These are phyloP conservation scores for Tephrocybe sp. DNA, from an alignment of 768 basidiomycete genomes.

Conservation along the genomic window DNA sequence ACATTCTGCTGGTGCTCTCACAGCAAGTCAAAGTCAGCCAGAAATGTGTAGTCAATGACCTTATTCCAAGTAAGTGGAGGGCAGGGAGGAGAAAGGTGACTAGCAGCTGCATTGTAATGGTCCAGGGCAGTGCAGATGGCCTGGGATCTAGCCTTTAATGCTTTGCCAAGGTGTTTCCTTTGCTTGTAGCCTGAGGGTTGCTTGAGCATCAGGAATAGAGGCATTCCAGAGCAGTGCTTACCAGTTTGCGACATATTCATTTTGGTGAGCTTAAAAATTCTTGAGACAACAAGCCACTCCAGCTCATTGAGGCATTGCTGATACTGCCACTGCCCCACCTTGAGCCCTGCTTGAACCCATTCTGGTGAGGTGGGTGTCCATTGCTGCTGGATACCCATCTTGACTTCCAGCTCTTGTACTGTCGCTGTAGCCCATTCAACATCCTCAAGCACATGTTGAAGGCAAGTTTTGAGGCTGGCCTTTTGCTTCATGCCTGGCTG, in stretches of 20 bases:
- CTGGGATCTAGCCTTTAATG: conserved; percentile 20
- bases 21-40: too few species aligned
- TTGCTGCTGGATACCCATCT: neutral
- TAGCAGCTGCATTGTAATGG: too few species aligned
- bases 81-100: too few species aligned
- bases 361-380: neutral
- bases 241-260: conserved; percentile 24
- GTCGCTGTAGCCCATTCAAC: neutral
- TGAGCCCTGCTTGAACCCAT: conserved; percentile 10
- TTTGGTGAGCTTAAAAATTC: conserved; percentile 24
- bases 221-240: conserved; percentile 11
- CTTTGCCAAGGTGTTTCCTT: conserved; percentile 24
- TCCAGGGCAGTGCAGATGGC: conserved; percentile 23
- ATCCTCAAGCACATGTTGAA: neutral
- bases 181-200: conserved; percentile 27
- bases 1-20: too few species aligned
- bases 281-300: conserved; percentile 18
- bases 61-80: too few species aligned
- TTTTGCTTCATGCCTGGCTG: neutral
- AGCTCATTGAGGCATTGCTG: conserved; percentile 20
- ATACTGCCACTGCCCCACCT: conserved; percentile 11
- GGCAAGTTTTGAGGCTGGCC: neutral
- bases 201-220: neutral
- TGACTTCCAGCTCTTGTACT: neutral
- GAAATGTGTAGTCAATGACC: too few species aligned